phyloP scores from a whole-genome alignment of 331 rosid species.

The Pyrus hybrid region DNA sequence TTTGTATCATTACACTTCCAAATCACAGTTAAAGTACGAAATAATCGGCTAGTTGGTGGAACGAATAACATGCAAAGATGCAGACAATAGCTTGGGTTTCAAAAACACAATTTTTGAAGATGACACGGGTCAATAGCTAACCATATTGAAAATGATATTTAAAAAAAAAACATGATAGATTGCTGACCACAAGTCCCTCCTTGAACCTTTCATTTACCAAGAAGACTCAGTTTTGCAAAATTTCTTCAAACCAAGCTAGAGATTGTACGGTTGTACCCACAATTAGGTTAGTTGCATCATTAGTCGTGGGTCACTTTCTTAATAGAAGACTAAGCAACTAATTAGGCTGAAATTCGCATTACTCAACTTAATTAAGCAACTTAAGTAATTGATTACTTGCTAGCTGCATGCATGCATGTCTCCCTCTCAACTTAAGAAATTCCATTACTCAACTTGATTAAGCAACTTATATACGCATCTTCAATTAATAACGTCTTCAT shows the following conservation, averaged over 20 bases:
- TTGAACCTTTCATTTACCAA: no score
- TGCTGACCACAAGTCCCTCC: no score
- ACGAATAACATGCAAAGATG: no score
- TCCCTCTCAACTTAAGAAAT: not conserved
- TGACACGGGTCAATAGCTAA: no score
- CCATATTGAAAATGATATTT: no score
- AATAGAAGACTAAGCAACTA: not conserved
- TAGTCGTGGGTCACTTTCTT: not conserved
- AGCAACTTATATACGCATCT: not conserved
- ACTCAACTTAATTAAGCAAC: not conserved
- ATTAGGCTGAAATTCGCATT: not conserved
- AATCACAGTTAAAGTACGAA: no score
- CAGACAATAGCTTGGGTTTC: no score
- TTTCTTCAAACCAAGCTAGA: not conserved
- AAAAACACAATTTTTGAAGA: no score
- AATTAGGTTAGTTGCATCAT: not conserved
- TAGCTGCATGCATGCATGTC: not conserved
- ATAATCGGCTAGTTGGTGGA: no score
- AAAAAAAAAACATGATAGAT: no score
- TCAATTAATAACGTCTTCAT: no score
- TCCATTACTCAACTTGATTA: not conserved
- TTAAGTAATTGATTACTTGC: not conserved
- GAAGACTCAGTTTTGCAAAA: not conserved
- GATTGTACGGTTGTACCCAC: not conserved
- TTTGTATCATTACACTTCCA: no score